Conservation (phyloP, 2,329 filamentous ascomycete species). For the Ophiostoma fasciatum region DNA sequence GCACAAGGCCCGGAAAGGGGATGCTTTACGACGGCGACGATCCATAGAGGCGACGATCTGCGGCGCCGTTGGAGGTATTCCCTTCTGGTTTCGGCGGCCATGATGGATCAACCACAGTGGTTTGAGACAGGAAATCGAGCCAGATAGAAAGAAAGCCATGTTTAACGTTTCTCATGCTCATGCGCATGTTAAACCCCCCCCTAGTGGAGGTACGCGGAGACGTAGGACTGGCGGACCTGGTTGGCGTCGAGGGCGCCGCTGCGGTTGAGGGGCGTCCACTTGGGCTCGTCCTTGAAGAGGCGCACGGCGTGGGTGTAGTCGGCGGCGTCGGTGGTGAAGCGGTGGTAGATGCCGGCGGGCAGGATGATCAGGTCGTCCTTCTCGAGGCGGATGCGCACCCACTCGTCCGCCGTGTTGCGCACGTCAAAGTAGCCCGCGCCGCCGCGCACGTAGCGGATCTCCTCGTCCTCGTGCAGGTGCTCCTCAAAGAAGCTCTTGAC, state of each 20-base stretch:
- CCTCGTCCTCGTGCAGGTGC: conserved; percentile 95
- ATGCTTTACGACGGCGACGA: too few relatives aligned
- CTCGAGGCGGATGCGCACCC: conserved; percentile 74
- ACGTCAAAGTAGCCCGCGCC: conserved; percentile 92
- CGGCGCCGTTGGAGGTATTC: too few relatives aligned
- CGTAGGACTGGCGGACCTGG: conserved; percentile 62
- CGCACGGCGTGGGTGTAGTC: conserved; percentile 94
- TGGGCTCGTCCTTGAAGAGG: conserved; percentile 94
- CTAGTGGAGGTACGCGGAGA: conserved; percentile 31
- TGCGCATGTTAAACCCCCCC: background rate
- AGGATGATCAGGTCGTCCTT: conserved; percentile 87
- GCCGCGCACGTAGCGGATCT: conserved; percentile 87
- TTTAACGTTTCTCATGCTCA: background rate
- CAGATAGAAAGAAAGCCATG: background rate
- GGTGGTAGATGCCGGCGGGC: conserved; percentile 90
- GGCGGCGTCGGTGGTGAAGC: conserved; percentile 73
- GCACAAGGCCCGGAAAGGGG: too few relatives aligned
- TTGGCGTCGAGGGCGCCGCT: conserved; percentile 65
- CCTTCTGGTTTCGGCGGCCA: too few relatives aligned
- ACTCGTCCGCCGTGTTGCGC: conserved; percentile 64
- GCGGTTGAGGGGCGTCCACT: conserved; percentile 91
- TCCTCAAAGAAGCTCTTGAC: conserved; percentile 89
- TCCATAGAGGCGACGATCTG: too few relatives aligned
- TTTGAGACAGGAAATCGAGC: too few relatives aligned
- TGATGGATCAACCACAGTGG: too few relatives aligned